phyloP scores from a whole-genome alignment of 148 eudicot species.

The Agrostemma githago region DNA sequence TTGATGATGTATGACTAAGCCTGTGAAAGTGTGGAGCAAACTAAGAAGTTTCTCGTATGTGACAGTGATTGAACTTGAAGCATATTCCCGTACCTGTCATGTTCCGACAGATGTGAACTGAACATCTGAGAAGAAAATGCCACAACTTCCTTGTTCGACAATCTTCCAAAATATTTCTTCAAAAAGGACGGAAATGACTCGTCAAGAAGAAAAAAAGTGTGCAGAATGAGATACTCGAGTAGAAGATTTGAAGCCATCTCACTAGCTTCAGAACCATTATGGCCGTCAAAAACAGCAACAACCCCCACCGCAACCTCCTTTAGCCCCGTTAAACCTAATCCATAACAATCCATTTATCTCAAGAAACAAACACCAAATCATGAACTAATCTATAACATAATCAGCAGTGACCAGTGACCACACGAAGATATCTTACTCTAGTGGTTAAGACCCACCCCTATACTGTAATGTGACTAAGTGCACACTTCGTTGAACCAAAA shows the following conservation, averaged over 20 bases:
- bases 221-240: constrained; percentile 79
- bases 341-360: constrained; percentile 16
- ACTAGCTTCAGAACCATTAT: constrained; percentile 96
- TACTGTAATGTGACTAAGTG: too few relatives aligned
- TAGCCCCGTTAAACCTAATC: constrained; percentile 59
- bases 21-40: constrained; percentile 30
- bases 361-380: neutral
- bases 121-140: constrained; percentile 28
- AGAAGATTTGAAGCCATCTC: constrained; percentile 88
- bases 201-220: constrained; percentile 83
- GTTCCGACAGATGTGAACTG: constrained; percentile 35
- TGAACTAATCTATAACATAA: too few relatives aligned
- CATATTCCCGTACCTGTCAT: constrained; percentile 43
- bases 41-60: neutral
- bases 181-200: constrained; percentile 55
- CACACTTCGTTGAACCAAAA: neutral
- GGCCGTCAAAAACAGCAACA: constrained; percentile 94
- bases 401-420: too few relatives aligned
- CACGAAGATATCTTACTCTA: too few relatives aligned
- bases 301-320: constrained; percentile 63
- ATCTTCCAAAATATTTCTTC: constrained; percentile 40
- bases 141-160: constrained; percentile 43
- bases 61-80: neutral
- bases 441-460: too few relatives aligned
- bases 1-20: constrained; percentile 45